A percentile compares a stretch with the other conserved stretches of the same genome.
phyloP scores from a whole-genome alignment of 345 rosid genomes.

The Trapa incisa region DNA sequence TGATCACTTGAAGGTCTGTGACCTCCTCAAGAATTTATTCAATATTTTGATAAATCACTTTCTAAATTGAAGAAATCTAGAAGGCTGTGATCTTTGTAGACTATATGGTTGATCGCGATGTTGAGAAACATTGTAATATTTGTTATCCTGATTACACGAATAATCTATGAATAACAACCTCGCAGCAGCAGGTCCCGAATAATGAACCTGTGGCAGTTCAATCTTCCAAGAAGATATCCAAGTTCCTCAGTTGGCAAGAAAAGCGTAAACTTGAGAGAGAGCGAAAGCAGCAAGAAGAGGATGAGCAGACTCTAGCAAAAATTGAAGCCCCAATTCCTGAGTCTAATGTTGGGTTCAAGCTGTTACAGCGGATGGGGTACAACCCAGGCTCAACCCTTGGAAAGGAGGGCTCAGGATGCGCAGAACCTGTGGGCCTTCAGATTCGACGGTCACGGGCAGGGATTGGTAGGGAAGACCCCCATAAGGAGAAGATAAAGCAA shows the following conservation, averaged over 20 bases:
- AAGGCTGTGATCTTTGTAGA: neutral
- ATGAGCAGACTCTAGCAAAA: conserved; percentile 51
- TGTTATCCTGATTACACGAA: neutral
- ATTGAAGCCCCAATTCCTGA: conserved; percentile 72
- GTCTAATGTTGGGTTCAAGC: conserved; percentile 76
- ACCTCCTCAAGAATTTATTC: neutral
- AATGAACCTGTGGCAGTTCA: conserved; percentile 18
- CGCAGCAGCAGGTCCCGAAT: conserved; percentile 24
- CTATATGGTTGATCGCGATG: neutral
- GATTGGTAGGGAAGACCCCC: conserved; percentile 72
- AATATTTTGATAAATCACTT: neutral
- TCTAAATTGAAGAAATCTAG: neutral
- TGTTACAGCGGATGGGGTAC: conserved; percentile 90
- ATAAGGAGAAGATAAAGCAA: conserved; percentile 67
- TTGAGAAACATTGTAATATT: neutral
- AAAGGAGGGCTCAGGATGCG: conserved; percentile 58
- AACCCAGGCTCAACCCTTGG: conserved; percentile 81
- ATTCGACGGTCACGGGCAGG: conserved; percentile 83
- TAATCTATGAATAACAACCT: neutral
- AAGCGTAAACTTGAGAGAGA: conserved; percentile 58
- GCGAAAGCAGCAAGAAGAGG: conserved; percentile 66
- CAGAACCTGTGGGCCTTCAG: conserved; percentile 66
- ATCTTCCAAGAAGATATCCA: conserved; percentile 54
- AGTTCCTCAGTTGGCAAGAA: conserved; percentile 59
- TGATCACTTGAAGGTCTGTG: neutral